Base-by-base conservation (phyloP, 495 filamentous ascomycete genomes). In the Podospora sp. region DNA sequence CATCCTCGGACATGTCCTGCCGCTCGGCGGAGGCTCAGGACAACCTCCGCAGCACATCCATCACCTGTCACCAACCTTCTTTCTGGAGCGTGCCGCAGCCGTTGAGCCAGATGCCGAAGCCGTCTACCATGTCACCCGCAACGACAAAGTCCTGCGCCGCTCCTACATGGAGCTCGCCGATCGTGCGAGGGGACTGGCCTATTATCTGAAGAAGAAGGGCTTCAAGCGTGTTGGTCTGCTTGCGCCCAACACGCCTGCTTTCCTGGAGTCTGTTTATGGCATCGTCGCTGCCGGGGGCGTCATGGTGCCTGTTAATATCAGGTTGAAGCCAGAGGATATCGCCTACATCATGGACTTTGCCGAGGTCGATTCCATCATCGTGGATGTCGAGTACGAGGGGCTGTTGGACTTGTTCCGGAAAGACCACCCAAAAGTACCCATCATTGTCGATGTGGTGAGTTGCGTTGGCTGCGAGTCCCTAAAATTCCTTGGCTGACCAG, bases 51-150 rank as follows among this genome's bases (percentile, higher is more conserved):
- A 89, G 70, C 81, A 97, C 81, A 82, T 91, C 69, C 91, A 95
- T 74, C 87, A 89, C 12, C 86, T 99, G 20, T 92, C 92, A 0
- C 95, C 95, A 0, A 99, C 96, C 1, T 88, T 86, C 78, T 98
- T 97, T 75, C 85, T 99, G 16, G 90, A 90, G 35, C 88, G 94
- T 60, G 95, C 95, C 27, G 95, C 94, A 5, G 82, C 84, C 46
- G 94, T 99, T 70, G 95, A 99, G 76, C 95, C 95, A 25, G 83
- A 94, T 72, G 93, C 91, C 49, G 84, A 88, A 74, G 95, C 94
- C 56, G 91, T 98, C 72, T 90, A 92, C 78, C 95, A 99, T 78
- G 74, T 92, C 60, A 97, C 93, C 0, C 86, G 92, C 62, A 94
- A 95, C 77, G 84, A 86, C 69, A 85, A 87, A 67, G 65, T 79